A percentile compares a stretch with the other conserved stretches of the same genome.
Evolutionary conservation across 805 yeast genomes (phyloP).

Genomic region (Saccharomycopsis babjevae): DNA sequence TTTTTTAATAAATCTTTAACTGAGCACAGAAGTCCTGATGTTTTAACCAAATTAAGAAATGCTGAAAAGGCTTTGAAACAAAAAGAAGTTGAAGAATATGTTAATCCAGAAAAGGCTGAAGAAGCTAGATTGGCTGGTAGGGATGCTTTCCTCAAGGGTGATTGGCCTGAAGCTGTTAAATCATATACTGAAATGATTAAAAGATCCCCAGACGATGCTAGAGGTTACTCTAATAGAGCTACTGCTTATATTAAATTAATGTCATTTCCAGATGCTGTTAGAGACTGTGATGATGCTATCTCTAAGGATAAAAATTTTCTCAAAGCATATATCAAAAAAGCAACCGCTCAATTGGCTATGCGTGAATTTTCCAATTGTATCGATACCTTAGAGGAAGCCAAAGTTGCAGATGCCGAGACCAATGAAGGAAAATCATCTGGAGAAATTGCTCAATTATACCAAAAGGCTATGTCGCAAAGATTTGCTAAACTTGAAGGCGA

Average conservation of each 20-base stretch:
- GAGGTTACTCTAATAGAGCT: constrained; percentile 97
- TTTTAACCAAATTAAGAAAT: constrained; percentile 73
- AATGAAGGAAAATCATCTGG: constrained; percentile 48
- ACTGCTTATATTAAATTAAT: constrained; percentile 90
- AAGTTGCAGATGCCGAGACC: constrained; percentile 57
- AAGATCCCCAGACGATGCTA: constrained; percentile 93
- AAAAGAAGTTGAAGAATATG: constrained; percentile 65
- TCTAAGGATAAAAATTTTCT: constrained; percentile 78
- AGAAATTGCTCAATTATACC: constrained; percentile 76
- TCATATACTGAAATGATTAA: constrained; percentile 93
- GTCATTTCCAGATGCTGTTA: constrained; percentile 95
- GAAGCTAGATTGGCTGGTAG: constrained; percentile 91
- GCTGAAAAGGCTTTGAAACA: constrained; percentile 80
- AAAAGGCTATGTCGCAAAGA: constrained; percentile 70
- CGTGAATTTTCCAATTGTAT: constrained; percentile 74
- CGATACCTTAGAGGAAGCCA: constrained; percentile 73
- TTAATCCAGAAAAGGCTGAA: constrained; percentile 89
- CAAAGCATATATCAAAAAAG: constrained; percentile 95
- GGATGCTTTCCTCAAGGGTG: constrained; percentile 77
- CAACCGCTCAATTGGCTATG: constrained; percentile 85
- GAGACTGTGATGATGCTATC: constrained; percentile 86
- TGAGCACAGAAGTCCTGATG: constrained; percentile 95
- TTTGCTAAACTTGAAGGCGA: constrained; percentile 79
- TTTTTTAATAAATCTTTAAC: constrained; percentile 84
- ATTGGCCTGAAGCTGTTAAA: constrained; percentile 94